Evolutionary conservation across 2,329 filamentous ascomycete species (phyloP), one percentile per base, ranked within the genome.

Genomic region (Cadophora luteo-olivacea): DNA sequence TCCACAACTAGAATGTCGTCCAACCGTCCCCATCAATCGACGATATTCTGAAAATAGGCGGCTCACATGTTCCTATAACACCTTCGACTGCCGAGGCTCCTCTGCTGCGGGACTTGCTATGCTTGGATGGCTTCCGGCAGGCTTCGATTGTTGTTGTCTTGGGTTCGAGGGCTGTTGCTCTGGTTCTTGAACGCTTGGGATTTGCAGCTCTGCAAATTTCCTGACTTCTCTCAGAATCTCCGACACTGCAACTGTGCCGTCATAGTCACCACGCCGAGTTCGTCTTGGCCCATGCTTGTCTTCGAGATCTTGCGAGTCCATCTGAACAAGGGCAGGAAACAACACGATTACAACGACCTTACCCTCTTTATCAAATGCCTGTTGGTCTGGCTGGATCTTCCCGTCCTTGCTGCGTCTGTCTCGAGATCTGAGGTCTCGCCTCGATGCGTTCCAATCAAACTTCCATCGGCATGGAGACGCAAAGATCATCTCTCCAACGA

Each of bases 401-500:
- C 57, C 55, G 7, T 24, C 36, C 48, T 62, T 65, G 29, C 55
- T 65, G 6, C 64, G 57, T 38, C 48, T 61, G 24, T 68, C 66
- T 48, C 55, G 38, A 19, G 58, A 48, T 57, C 61, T 57, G 0
- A 61, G 54, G 49, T 68, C 66, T 57, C 62, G 61, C 16, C 66
- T 55, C 19, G 54, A 54, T 9, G 62, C 38, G n/a, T 62, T 54
- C 62, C 66, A 68, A 25, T 68, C 62, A 25, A 68, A 68, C 29
- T 64, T 57, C 66, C 66, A 68, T 14, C 54, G 55, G 9, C 62
- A 65, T 24, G 66, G 54, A 14, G 66, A 68, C n/a, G 61, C 66
- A 52, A 68, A 68, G 45, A 62, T 62, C 55, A 68, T 65, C 32
- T 68, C 55, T n/a, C 66, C 66, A 19, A 68, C 25, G 9, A 68